Conservation (phyloP, 805 yeast species). For the Torulaspora delbrueckii region DNA sequence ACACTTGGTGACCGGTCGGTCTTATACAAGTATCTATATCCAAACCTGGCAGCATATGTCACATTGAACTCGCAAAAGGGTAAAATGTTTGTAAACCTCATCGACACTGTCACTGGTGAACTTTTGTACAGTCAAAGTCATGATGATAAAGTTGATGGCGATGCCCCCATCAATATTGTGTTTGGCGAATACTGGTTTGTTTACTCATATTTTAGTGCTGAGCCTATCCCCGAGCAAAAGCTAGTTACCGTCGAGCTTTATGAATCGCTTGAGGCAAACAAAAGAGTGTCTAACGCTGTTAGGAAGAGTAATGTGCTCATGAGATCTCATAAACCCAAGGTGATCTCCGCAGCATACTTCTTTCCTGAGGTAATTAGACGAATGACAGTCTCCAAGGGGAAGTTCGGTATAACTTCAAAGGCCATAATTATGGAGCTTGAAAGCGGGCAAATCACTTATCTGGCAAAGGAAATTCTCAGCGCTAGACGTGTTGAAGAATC, state of each 20-base stretch:
- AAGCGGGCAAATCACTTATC: conserved; percentile 55
- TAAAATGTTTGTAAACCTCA: conserved; percentile 44
- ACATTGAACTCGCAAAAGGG: conserved; percentile 34
- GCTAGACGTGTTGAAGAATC: conserved; percentile 63
- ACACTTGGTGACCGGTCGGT: conserved; percentile 67
- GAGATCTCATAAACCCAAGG: conserved; percentile 41
- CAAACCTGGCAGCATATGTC: conserved; percentile 55
- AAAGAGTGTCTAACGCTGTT: conserved; percentile 32
- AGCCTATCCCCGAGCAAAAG: conserved; percentile 50
- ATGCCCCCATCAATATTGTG: conserved; percentile 45
- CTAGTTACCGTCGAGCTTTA: conserved; percentile 73
- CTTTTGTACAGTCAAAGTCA: conserved; percentile 44
- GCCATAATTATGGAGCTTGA: conserved; percentile 55
- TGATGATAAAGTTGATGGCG: conserved; percentile 40
- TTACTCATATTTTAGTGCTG: conserved; percentile 53
- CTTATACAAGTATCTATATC: conserved; percentile 77
- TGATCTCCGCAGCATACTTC: conserved; percentile 52
- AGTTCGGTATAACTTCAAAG: conserved; percentile 63
- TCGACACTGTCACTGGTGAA: conserved; percentile 70
- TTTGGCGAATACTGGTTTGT: conserved; percentile 84
- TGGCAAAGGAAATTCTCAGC: conserved; percentile 68
- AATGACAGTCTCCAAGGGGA: conserved; percentile 53
- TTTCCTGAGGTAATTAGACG: conserved; percentile 55
- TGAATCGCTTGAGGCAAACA: conserved; percentile 56
- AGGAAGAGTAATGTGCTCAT: conserved; percentile 16